A percentile compares a stretch with the other conserved stretches of the same genome.
Evolutionary conservation across 2,329 filamentous ascomycete species (phyloP).

Genomic region (Ceratocystis diversiconidia): DNA sequence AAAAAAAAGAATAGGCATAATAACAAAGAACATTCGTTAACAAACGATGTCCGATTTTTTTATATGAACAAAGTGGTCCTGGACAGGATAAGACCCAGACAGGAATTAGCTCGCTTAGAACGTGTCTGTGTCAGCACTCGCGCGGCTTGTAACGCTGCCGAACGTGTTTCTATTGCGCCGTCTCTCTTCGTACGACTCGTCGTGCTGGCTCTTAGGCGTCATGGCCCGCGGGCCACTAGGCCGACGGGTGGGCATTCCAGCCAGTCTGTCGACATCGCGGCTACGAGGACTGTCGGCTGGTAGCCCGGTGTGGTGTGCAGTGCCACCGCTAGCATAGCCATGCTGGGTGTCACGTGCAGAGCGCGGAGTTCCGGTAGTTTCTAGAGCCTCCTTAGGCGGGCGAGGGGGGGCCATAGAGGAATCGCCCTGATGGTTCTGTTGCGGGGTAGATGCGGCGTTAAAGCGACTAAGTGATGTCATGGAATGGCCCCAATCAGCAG

Average conservation of each 20-base stretch:
- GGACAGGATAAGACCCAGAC: constrained; percentile 4
- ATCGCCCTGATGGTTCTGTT: constrained; percentile 23
- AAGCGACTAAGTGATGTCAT: constrained; percentile 43
- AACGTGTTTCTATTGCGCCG: constrained; percentile 46
- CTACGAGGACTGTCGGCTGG: constrained; percentile 38
- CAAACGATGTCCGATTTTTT: constrained; percentile 2
- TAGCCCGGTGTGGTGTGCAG: too few relatives aligned
- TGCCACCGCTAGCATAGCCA: constrained; percentile 30
- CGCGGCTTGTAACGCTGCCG: constrained; percentile 32
- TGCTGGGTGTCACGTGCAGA: constrained; percentile 31
- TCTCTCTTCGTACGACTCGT: constrained; percentile 32
- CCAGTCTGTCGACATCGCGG: constrained; percentile 40
- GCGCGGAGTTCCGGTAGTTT: constrained; percentile 20
- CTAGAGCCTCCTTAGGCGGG: constrained; percentile 49
- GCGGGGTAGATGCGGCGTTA: constrained; percentile 33
- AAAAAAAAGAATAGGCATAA: background rate
- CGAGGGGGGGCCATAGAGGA: constrained; percentile 35
- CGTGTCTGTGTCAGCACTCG: constrained; percentile 36
- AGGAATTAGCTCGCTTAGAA: constrained; percentile 28
- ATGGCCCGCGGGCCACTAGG: constrained; percentile 47
- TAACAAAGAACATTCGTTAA: constrained; percentile 5
- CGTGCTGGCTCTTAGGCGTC: constrained; percentile 41
- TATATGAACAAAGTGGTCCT: constrained; percentile 3
- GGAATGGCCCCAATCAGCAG: constrained; percentile 49
- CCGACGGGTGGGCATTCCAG: constrained; percentile 37